Evolutionary conservation across 768 basidiomycete species (phyloP), one percentile per base, ranked within the genome.

Genomic region (Naganishia friedmannii): DNA sequence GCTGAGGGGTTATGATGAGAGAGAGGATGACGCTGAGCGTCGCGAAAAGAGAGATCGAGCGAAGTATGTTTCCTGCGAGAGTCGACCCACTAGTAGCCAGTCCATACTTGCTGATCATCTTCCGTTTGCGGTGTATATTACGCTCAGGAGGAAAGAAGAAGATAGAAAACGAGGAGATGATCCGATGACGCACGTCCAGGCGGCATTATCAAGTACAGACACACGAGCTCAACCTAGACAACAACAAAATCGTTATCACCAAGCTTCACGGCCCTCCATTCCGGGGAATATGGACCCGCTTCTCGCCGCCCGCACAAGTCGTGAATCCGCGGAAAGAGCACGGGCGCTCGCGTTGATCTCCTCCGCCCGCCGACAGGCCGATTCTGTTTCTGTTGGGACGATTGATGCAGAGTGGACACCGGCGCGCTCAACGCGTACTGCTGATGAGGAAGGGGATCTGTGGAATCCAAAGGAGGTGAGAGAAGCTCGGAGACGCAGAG

Each of bases 1-100:
- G 13, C 69, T 81, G 29, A 74, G 74, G 48, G 73, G 74, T 17
- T 69, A 73, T 15, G 78, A 81, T 37, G 81, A 82, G 34, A 74
- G 74, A 57, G 73, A 72, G 10, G 77, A 80, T 54, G 80, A 80
- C 29, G 77, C 79, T 31, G 80, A 79, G 32, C 65, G 72, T 8
- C 46, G 75, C 23, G 53, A 77, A 31, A 74, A 65, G 55, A 67
- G 77, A 34, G 77, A 78, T 21, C 69, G 66, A 69, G 28, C 45
- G 17, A 32, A 34, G 71, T 72, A 55, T 66, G 71, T 29, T 37
- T 67, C 66, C 9, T 7, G 46, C 19, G 19, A 9, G 19, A 34
- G 29, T 39, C 53, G 7, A 32, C 21, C n/a, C 0, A 8, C 3
- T 2, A 29, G 17, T 7, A n/a, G 7, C 12, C 6, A 5, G 34